Conservation (phyloP, 2,329 filamentous ascomycete species). For the Leptoxyphium fumago region DNA sequence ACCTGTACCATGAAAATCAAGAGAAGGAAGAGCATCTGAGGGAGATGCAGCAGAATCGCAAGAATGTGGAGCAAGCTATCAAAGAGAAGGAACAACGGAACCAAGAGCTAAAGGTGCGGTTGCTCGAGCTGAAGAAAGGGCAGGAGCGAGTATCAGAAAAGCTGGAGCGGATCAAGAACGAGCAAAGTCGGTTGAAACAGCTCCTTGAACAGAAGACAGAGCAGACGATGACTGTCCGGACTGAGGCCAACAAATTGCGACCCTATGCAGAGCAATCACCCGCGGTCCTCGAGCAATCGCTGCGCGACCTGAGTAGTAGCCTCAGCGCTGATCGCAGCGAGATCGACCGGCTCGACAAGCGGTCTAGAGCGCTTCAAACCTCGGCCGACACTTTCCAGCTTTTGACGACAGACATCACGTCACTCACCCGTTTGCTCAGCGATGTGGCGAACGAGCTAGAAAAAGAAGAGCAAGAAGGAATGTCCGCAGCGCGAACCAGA, state of each 20-base stretch:
- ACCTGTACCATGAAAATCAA: slow-evolving; percentile 72
- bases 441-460: slow-evolving; percentile 72
- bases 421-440: slow-evolving; percentile 76
- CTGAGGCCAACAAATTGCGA: slow-evolving; percentile 76
- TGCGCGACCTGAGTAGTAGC: slow-evolving; percentile 69
- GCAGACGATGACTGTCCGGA: slow-evolving; percentile 53
- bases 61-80: slow-evolving; percentile 66
- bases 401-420: slow-evolving; percentile 70
- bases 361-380: slow-evolving; percentile 80
- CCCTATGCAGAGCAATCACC: slow-evolving; percentile 89
- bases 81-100: slow-evolving; percentile 75
- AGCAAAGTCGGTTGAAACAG: slow-evolving; percentile 61
- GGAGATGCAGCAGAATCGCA: slow-evolving; percentile 66
- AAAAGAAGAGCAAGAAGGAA: slow-evolving; percentile 83
- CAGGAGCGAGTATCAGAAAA: slow-evolving; percentile 74
- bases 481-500: slow-evolving; percentile 63
- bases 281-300: slow-evolving; percentile 61
- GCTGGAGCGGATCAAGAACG: slow-evolving; percentile 67
- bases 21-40: slow-evolving; percentile 67
- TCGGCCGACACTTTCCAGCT: slow-evolving; percentile 79
- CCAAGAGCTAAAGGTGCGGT: slow-evolving; percentile 67
- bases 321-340: slow-evolving; percentile 65
- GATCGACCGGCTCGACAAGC: slow-evolving; percentile 75
- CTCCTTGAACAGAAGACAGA: slow-evolving; percentile 58
- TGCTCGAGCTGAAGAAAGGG: slow-evolving; percentile 65